A percentile compares a stretch with the other conserved stretches of the same genome.
Evolutionary conservation across 257 asterid species (phyloP).

Genomic region (Agastache rugosa): DNA sequence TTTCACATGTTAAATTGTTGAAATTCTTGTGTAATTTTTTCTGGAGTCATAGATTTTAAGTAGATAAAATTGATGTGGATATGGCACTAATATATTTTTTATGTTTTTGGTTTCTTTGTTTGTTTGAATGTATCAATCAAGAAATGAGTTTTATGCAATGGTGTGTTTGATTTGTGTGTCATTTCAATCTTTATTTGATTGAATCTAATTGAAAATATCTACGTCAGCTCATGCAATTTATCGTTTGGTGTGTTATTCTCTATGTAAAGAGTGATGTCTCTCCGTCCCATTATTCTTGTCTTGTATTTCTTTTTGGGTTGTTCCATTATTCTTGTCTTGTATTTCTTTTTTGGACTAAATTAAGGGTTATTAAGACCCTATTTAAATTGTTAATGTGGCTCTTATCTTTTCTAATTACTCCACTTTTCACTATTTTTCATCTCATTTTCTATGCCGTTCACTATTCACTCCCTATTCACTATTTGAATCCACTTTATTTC

Average conservation of each 20-base stretch:
- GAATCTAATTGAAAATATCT: neutral
- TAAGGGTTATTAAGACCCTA: too few species aligned
- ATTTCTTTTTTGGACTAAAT: too few species aligned
- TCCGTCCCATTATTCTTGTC: too few species aligned
- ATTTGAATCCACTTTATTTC: too few species aligned
- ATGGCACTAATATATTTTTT: neutral
- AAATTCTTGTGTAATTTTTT: neutral
- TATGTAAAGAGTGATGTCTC: neutral
- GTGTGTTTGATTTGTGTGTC: neutral
- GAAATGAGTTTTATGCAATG: neutral
- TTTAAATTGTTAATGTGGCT: too few species aligned
- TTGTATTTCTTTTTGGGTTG: too few species aligned
- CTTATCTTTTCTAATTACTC: too few species aligned
- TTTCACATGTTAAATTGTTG: constrained; percentile 1
- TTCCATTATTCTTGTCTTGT: too few species aligned
- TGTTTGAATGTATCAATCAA: neutral
- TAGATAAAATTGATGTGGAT: neutral
- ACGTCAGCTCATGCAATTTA: neutral
- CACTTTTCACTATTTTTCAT: too few species aligned
- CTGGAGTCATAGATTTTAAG: neutral
- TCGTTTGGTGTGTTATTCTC: neutral
- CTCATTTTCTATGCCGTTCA: too few species aligned
- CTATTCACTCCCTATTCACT: too few species aligned
- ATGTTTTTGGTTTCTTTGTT: neutral
- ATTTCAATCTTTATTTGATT: neutral